A percentile compares a stretch with the other conserved stretches of the same genome.
Conservation (phyloP, 257 asterid genomes). For the Solanum pimpinellifolium region DNA sequence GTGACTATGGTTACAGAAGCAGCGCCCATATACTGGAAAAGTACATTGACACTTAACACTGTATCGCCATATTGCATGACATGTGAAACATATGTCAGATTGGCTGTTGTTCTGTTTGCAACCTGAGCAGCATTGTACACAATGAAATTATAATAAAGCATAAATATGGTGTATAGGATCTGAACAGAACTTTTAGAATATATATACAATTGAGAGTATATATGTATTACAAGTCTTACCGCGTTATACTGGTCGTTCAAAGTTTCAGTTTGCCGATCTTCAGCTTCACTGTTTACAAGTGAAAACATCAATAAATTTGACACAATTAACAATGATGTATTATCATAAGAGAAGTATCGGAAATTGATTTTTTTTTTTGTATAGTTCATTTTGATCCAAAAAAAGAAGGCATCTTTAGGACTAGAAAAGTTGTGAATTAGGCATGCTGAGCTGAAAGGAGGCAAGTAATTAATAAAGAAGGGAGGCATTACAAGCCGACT, state of each 20-base stretch:
- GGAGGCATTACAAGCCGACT: too few species aligned
- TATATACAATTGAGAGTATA: background rate
- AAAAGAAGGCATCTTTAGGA: background rate
- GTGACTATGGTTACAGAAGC: background rate
- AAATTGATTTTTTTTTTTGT: too few species aligned
- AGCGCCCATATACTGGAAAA: background rate
- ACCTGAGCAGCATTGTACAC: constrained; percentile 34
- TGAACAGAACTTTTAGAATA: background rate
- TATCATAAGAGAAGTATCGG: too few species aligned
- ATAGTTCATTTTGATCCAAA: too few species aligned
- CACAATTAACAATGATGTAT: too few species aligned
- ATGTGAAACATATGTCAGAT: background rate
- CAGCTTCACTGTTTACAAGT: background rate
- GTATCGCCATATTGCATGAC: constrained; percentile 3
- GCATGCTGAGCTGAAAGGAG: too few species aligned
- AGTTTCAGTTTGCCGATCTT: background rate
- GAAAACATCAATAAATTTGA: background rate
- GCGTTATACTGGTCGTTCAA: background rate
- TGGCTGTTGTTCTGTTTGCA: background rate
- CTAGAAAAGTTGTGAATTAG: background rate
- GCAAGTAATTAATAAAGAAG: too few species aligned
- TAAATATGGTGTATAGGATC: background rate
- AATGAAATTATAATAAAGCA: background rate
- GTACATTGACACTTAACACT: background rate
- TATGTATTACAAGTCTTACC: background rate